Percentiles rank a stretch among this genome's conserved stretches.
These are phyloP conservation scores for Backusella liffmaniae DNA, from an alignment of 192 early-diverging fungal genomes.

Conservation along the genomic window DNA sequence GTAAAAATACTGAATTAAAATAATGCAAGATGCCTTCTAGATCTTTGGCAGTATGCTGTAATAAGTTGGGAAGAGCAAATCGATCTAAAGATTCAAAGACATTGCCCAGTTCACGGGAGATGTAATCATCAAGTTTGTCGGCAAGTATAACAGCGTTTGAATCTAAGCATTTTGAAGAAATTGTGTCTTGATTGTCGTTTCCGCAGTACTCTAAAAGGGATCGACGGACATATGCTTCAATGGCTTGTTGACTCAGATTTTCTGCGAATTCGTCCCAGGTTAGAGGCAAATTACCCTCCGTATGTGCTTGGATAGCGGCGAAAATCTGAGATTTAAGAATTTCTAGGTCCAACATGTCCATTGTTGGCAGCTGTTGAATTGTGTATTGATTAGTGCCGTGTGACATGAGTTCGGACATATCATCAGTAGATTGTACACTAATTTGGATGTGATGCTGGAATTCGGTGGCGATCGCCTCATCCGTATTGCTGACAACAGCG, in stretches of 20 bases:
- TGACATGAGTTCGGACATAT: neutral
- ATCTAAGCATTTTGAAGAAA: conserved; percentile 11
- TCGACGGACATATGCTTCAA: conserved; percentile 5
- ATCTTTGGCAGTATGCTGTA: conserved; percentile 16
- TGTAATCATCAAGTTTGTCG: conserved; percentile 17
- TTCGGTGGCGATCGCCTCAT: conserved; percentile 14
- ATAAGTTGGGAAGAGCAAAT: conserved; percentile 16
- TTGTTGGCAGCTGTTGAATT: neutral
- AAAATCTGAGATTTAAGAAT: conserved; percentile 32
- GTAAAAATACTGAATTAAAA: conserved; percentile 27
- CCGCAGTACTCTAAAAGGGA: conserved; percentile 13
- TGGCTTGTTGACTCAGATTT: conserved; percentile 17
- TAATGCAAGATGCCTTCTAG: conserved; percentile 18
- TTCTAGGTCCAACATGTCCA: conserved; percentile 23
- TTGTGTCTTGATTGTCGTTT: neutral
- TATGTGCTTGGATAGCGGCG: conserved; percentile 29
- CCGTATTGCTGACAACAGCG: conserved; percentile 11
- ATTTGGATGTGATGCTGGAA: conserved; percentile 30
- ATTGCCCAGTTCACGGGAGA: conserved; percentile 8
- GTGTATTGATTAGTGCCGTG: neutral
- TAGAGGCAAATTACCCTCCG: conserved; percentile 21
- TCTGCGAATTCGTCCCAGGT: conserved; percentile 26
- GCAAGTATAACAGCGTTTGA: conserved; percentile 14
- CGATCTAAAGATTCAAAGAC: conserved; percentile 21
- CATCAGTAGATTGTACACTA: conserved; percentile 11